These are phyloP conservation scores for Parascedosporium putredinis DNA, from an alignment of 2,329 filamentous ascomycete species.

Conservation along the genomic window DNA sequence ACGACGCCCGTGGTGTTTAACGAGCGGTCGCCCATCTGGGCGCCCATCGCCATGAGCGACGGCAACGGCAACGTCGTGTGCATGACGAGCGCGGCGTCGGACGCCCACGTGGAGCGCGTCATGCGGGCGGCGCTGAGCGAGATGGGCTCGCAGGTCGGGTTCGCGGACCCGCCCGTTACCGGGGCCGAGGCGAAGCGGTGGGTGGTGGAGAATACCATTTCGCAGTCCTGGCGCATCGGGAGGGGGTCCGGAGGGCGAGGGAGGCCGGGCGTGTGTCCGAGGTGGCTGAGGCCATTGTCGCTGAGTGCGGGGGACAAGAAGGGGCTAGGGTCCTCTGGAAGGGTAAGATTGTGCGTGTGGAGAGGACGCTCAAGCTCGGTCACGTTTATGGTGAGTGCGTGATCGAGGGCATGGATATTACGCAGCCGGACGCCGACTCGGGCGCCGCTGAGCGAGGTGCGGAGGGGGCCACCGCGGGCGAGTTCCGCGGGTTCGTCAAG, in stretches of 20 bases:
- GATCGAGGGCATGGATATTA: too few relatives aligned
- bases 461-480: too few relatives aligned
- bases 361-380: slow-evolving; percentile 43
- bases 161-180: slow-evolving; percentile 36
- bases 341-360: slow-evolving; percentile 53
- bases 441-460: too few relatives aligned
- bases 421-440: too few relatives aligned
- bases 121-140: slow-evolving; percentile 40
- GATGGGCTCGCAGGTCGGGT: slow-evolving; percentile 43
- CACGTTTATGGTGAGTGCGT: slow-evolving; percentile 45
- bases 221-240: slow-evolving; percentile 48
- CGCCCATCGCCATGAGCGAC: slow-evolving; percentile 36
- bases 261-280: too few relatives aligned
- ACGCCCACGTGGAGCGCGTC: slow-evolving; percentile 36
- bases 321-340: slow-evolving; percentile 49
- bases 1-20: slow-evolving; percentile 42
- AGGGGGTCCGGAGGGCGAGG: too few relatives aligned
- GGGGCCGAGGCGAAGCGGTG: slow-evolving; percentile 38
- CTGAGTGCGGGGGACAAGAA: slow-evolving; percentile 42
- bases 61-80: slow-evolving; percentile 40
- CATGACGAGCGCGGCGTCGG: slow-evolving; percentile 37
- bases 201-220: slow-evolving; percentile 41
- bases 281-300: slow-evolving; percentile 47
- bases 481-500: too few relatives aligned
- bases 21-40: slow-evolving; percentile 31